A percentile compares a stretch with the other conserved stretches of the same genome.
Evolutionary conservation across 495 filamentous ascomycete species (phyloP).

Genomic region (Penicillium waksmanii): DNA sequence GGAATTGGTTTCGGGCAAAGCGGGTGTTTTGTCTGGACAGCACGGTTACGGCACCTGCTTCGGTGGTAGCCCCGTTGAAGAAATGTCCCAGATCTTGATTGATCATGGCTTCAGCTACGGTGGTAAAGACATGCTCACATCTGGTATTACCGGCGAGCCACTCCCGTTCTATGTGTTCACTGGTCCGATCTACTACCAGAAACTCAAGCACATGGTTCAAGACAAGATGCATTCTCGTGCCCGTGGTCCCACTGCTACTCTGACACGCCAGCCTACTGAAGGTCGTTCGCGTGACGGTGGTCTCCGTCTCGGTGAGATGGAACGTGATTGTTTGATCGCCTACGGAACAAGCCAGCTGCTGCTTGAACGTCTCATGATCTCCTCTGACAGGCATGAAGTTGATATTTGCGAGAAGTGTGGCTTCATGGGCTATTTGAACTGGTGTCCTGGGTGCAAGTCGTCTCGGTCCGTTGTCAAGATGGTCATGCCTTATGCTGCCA

Average conservation of each 20-base stretch:
- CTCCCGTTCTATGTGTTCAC: slow-evolving; percentile 97
- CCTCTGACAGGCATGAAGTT: slow-evolving; percentile 83
- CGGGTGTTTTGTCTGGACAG: slow-evolving; percentile 79
- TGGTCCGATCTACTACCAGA: slow-evolving; percentile 99
- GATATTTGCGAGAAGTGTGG: slow-evolving; percentile 93
- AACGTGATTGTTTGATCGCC: slow-evolving; percentile 94
- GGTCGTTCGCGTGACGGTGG: slow-evolving; percentile 92
- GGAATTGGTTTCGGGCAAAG: slow-evolving; percentile 93
- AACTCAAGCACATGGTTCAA: slow-evolving; percentile 99
- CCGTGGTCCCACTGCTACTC: slow-evolving; percentile 83
- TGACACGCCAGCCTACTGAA: slow-evolving; percentile 96
- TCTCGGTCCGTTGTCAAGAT: slow-evolving; percentile 80
- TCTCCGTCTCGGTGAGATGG: slow-evolving; percentile 96
- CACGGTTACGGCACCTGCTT: slow-evolving; percentile 94
- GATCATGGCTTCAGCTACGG: slow-evolving; percentile 91
- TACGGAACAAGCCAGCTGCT: slow-evolving; percentile 93
- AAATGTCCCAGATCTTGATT: slow-evolving; percentile 84
- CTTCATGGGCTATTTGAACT: slow-evolving; percentile 91
- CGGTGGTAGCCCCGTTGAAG: slow-evolving; percentile 86
- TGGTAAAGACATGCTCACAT: slow-evolving; percentile 95
- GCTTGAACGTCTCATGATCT: slow-evolving; percentile 92
- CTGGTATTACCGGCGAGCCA: slow-evolving; percentile 91
- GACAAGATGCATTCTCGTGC: slow-evolving; percentile 99
- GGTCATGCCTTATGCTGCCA: slow-evolving; percentile 98
- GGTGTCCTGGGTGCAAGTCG: slow-evolving; percentile 88